Base-by-base conservation (phyloP, 495 filamentous ascomycete species). In the Corynascus novoguineensis region DNA sequence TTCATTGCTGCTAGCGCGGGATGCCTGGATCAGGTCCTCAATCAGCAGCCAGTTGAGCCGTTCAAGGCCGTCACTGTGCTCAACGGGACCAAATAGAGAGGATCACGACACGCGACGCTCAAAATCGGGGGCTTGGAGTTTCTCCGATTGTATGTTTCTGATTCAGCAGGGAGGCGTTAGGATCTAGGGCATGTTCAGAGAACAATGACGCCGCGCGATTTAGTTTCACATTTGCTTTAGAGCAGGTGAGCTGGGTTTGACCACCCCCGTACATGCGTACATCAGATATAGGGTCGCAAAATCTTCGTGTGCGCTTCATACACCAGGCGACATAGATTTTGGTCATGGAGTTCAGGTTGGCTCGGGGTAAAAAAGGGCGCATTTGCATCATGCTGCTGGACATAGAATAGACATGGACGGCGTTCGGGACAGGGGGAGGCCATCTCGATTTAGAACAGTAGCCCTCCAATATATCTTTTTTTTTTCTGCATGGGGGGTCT, bases 1-100 rank as follows among this genome's bases (percentile, higher is more conserved):
- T 62, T 62, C 27, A 51, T 62, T 5, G 60, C 60, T 14, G 48
- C 60, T 5, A 62, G 60, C 38, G 60, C 60, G 17, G 60, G 60
- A 34, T 45, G 41, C 40, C 45, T 62, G 24, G 55, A 53, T 9
- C 21, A 44, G 22, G 55, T 62, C 14, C 17, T 62, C 37, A 42
- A 58, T 37, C 55, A 58, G 55, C 15, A 58, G n/a, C 56, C 56
- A 21, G 56, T 58, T 8, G 27, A 53, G 49, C 47, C 49, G 11
- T 58, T 58, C 56, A 58, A 58, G 49, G 12, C n/a, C 14, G 11
- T 1, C 38, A 14, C 21, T 1, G 11, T 58, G 4, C 1, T 52
- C 19, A 58, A 58, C 49, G 56, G 56, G 12, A 48, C 56, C 1
- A 42, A 42, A 4, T 37, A 40, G 19, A 7, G 37, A 57, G 24